A percentile compares a stretch with the other conserved stretches of the same genome.
Conservation (phyloP, 805 yeast genomes). For the Helenozyma rhizophorensis region DNA sequence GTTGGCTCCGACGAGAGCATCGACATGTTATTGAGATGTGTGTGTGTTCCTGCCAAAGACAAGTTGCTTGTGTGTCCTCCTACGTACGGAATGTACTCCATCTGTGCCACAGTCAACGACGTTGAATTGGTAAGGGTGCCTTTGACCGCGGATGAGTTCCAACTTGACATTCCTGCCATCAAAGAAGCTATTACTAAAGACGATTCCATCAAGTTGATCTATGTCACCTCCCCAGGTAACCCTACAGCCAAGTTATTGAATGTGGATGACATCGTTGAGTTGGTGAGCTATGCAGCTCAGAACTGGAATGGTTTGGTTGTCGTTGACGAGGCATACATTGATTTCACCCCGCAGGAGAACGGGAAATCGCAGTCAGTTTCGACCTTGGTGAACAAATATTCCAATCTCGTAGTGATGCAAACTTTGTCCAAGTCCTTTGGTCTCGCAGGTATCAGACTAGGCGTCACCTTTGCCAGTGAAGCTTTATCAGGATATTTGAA, state of each 20-base stretch:
- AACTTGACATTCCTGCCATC: conserved; percentile 54
- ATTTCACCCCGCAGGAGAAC: conserved; percentile 45
- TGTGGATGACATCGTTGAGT: conserved; percentile 25
- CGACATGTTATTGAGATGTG: conserved; percentile 80
- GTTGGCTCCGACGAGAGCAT: conserved; percentile 98
- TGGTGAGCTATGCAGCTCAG: conserved; percentile 45
- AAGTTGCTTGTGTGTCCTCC: conserved; percentile 88
- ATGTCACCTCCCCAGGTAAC: conserved; percentile 94
- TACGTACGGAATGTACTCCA: conserved; percentile 95
- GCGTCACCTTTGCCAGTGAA: conserved; percentile 65
- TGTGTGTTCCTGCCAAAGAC: conserved; percentile 77
- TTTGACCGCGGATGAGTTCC: conserved; percentile 48
- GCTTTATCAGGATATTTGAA: conserved; percentile 67
- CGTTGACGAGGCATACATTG: conserved; percentile 94
- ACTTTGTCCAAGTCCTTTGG: conserved; percentile 95
- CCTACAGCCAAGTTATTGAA: conserved; percentile 77
- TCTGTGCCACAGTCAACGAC: conserved; percentile 87
- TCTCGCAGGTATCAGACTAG: conserved; percentile 89
- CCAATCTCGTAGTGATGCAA: conserved; percentile 83
- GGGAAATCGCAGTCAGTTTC: conserved; percentile 55
- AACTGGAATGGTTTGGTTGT: conserved; percentile 75
- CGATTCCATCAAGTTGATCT: conserved; percentile 63
- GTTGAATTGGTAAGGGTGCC: conserved; percentile 75
- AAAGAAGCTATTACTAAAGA: conserved; percentile 51
- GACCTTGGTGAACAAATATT: conserved; percentile 74